Base-by-base conservation (phyloP, 164 flowering plant genomes). In the Litsea cubeba region DNA sequence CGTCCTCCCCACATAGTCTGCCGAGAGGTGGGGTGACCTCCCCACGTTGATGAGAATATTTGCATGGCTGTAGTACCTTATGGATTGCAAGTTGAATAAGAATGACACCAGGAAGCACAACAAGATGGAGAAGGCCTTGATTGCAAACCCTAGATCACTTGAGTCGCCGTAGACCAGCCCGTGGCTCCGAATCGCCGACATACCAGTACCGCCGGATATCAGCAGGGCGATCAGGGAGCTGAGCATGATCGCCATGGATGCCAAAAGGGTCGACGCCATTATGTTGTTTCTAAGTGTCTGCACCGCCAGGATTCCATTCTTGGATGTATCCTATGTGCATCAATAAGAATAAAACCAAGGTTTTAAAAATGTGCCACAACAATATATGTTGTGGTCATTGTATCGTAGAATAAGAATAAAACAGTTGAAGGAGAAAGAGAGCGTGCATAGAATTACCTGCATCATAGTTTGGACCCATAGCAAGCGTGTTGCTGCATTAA, bases 251-350 rank as follows among this genome's bases (percentile, higher is more conserved):
- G 96, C 95, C 5, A 92, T 92, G 0, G 97, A 84, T 0, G 95
- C 96, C 72, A 94, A 74, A 1, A 94, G 81, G 65, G 97, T 94
- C 20, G 98, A 92, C 10, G 97, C 98, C 98, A 94, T 94, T 72
- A 94, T 91, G 87, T 90, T 92, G 89, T 92, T 94, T 63, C 98
- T 71, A 0, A 92, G 81, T 0, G 97, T 92, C 69, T 94, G 98
- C 5, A 92, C 96, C 12, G 95, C 89, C 2, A 94, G 75, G n/a
- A 94, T 86, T 0, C 97, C 98, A 57, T 87, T 91, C 81, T 87
- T 90, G 22, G 84, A 54, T 64, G 79, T 62, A 74, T 93, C 96
- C 95, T 93, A 77, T 40, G 30, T 40, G 46, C 46, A 40, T 40
- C 7, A 40, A 40, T 8, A 40, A 40, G 1, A 68, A 2, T 63